A percentile compares a stretch with the other conserved stretches of the same genome.
phyloP scores from a whole-genome alignment of 78 protist genomes.

The Goniomonas avonlea region DNA sequence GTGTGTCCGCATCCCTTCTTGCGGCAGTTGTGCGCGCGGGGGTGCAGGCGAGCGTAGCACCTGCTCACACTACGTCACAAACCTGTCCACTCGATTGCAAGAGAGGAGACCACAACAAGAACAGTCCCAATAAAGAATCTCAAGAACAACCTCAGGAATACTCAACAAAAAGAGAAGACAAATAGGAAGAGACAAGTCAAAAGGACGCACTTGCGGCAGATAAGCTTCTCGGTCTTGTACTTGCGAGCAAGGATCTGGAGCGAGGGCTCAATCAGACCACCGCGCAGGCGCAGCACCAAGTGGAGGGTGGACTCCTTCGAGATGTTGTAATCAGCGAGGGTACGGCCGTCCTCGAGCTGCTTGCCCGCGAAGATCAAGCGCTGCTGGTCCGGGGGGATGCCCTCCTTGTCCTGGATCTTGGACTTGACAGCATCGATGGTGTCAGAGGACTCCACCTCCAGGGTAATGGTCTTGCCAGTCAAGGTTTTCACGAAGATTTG shows the following conservation, averaged over 20 bases:
- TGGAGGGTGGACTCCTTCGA: conserved; percentile 73
- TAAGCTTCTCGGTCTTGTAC: conserved; percentile 91
- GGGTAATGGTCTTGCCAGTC: conserved; percentile 67
- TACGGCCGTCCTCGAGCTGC: conserved; percentile 98
- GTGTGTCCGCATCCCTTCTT: conserved; percentile 99
- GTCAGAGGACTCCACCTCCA: conserved; percentile 92
- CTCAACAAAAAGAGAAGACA: neutral
- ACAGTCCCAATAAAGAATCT: neutral
- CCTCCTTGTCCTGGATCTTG: conserved; percentile 96
- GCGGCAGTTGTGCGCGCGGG: conserved; percentile 98
- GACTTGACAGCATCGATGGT: conserved; percentile 90
- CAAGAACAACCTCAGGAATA: neutral
- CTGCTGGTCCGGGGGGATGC: conserved; percentile 97
- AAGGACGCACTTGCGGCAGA: conserved; percentile 86
- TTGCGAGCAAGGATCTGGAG: conserved; percentile 90
- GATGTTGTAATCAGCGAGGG: conserved; percentile 96
- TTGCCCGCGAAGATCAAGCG: conserved; percentile 99
- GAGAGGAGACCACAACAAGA: neutral
- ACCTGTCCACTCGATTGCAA: neutral
- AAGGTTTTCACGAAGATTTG: conserved; percentile 23
- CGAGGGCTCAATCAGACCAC: conserved; percentile 98
- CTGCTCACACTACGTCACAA: conserved; percentile 4
- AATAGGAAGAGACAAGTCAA: neutral
- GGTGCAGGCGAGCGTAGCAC: conserved; percentile 98
- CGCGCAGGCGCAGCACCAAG: conserved; percentile 89